Base-by-base conservation (phyloP, 2,329 filamentous ascomycete genomes). In the Xylariaceae sp. region DNA sequence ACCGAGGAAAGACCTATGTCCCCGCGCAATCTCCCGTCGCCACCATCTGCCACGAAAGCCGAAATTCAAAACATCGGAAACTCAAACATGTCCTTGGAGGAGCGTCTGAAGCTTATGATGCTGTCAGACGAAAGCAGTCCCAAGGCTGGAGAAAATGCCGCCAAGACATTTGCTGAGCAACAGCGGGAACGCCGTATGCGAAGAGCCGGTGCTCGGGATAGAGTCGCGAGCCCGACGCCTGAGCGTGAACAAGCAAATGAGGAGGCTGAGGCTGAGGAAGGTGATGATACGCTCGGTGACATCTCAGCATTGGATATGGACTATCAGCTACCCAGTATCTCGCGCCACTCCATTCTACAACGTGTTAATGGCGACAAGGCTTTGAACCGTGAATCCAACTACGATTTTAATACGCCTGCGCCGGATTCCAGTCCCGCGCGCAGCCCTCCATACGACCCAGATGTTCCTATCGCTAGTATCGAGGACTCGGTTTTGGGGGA, bases 271-370 rank as follows among this genome's bases (percentile, higher is more conserved):
- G 68, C 68, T n/a, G 73, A 77, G 12, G 82, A 84, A 59, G 80
- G 78, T 40, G 82, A 85, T 17, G 81, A 85, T 49, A 77, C 78
- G 2, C 65, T 84, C 41, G 83, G 81, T 42, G 83, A 88, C 50
- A 69, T 86, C 60, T 79, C 80, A 48, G 72, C 78, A 11, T 69
- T 86, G 51, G 76, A 80, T 63, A 66, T 69, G 55, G 81, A 86
- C 52, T 87, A 87, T 61, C 78, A 87, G 58, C 73, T 87, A 13
- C 89, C 88, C 11, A 87, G 87, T 49, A 96, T 97, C 65, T 97
- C 93, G 9, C 84, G 93, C 36, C 94, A 97, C 68, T 96, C 92
- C 0, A 97, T 97, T 61, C 76, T 97, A 62, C 86, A 89, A 48
- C 90, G 93, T 56, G 87, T 97, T 50, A 90, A 94, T 67, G 89